Conservation (phyloP, 1,284 basidiomycete genomes). For the Nidula niveotomentosa region DNA sequence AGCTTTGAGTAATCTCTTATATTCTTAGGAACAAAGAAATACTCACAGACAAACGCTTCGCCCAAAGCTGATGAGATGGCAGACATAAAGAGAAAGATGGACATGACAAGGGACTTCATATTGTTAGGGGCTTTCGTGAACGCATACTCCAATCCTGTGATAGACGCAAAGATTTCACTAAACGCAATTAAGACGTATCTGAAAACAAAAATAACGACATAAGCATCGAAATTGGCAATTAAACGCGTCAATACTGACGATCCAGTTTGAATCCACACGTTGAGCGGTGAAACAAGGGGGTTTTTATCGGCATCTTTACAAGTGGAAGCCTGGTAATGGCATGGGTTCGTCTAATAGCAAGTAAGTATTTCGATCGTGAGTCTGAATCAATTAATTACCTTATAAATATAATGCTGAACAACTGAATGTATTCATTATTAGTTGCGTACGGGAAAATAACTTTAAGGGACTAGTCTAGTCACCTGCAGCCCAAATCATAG, state of each 20-base stretch:
- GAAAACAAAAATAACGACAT: background rate
- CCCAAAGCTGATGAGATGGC: conserved; percentile 67
- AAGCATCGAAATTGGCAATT: background rate
- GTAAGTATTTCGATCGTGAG: no score
- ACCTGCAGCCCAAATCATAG: conserved; percentile 62
- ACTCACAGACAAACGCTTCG: conserved; percentile 70
- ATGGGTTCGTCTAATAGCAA: conserved; percentile 52
- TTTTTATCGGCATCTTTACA: conserved; percentile 27
- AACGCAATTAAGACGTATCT: conserved; percentile 69
- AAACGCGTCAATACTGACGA: conserved; percentile 34
- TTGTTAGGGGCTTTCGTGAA: conserved; percentile 85
- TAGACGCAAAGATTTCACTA: conserved; percentile 82
- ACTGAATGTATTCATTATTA: conserved; percentile 27
- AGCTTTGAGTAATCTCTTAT: background rate
- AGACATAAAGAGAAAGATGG: conserved; percentile 68
- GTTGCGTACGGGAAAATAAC: background rate
- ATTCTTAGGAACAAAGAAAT: background rate
- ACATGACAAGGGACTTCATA: conserved; percentile 81
- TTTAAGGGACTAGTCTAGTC: background rate
- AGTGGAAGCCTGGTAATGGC: conserved; percentile 53
- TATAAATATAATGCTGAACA: conserved; percentile 78
- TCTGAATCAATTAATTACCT: conserved; percentile 19
- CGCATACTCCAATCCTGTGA: conserved; percentile 88
- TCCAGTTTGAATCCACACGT: conserved; percentile 78
- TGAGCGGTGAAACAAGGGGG: conserved; percentile 47